phyloP scores from a whole-genome alignment of 75 land plant species.

The Cupressus sempervirens region DNA sequence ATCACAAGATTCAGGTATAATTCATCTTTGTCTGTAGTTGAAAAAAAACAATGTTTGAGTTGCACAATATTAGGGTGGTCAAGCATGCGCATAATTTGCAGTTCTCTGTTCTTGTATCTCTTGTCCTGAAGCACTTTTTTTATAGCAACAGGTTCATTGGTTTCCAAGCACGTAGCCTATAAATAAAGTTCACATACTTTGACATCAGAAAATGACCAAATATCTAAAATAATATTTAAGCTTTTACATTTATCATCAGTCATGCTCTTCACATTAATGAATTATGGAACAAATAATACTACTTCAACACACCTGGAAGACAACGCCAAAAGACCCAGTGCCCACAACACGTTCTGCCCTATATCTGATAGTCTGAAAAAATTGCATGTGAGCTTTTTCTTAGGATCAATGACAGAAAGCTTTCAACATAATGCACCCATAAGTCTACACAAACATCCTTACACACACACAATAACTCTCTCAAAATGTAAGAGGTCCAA shows the following conservation, averaged over 20 bases:
- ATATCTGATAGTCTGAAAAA: constrained; percentile 68
- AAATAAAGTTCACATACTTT: not conserved
- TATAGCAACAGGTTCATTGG: constrained; percentile 84
- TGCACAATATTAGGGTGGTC: constrained; percentile 84
- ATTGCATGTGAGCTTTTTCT: constrained; percentile 8
- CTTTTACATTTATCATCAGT: not conserved
- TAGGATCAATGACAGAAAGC: not conserved
- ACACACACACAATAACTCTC: not conserved
- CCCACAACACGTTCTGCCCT: constrained; percentile 95
- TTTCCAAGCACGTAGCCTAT: constrained; percentile 90
- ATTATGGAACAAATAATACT: not conserved
- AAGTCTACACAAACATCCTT: not conserved
- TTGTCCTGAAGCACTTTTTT: constrained; percentile 94
- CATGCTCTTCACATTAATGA: not conserved
- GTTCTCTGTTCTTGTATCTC: constrained; percentile 86
- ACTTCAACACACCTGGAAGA: constrained; percentile 64
- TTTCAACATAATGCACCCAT: constrained; percentile 5
- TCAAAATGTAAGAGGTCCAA: not conserved
- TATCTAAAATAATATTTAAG: too few relatives aligned
- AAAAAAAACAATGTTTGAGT: constrained; percentile 76
- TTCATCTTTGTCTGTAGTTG: constrained; percentile 83
- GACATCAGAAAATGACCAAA: not conserved
- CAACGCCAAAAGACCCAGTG: constrained; percentile 88
- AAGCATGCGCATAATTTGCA: constrained; percentile 79
- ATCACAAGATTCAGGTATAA: constrained; percentile 84